Conservation (phyloP, 768 basidiomycete species). For the Cystobasidium ongulense region DNA sequence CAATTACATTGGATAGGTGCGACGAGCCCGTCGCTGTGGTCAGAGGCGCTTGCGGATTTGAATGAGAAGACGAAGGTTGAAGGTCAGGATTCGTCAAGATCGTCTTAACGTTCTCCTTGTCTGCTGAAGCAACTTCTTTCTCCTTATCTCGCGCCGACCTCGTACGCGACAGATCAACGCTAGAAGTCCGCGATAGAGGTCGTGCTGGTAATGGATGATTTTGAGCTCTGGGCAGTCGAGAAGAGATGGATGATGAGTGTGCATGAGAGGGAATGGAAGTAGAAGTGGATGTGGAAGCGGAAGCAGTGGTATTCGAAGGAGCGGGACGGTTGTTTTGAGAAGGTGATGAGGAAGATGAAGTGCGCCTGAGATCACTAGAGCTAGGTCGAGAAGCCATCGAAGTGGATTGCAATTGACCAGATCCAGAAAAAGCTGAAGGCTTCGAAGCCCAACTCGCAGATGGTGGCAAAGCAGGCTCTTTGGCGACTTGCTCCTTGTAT, state of each 20-base stretch:
- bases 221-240: slow-evolving; percentile 35
- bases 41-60: neutral
- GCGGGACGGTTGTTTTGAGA: neutral
- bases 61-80: neutral
- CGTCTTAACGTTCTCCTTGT: neutral
- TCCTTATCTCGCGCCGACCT: neutral
- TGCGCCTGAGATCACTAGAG: slow-evolving; percentile 24
- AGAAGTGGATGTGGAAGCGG: neutral
- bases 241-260: slow-evolving; percentile 28
- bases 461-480: slow-evolving; percentile 7
- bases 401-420: slow-evolving; percentile 33
- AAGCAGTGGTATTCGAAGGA: neutral
- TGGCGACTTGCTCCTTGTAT: slow-evolving; percentile 11
- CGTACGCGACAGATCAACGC: neutral
- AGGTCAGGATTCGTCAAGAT: neutral
- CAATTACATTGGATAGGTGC: neutral
- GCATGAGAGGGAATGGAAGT: neutral
- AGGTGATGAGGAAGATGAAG: slow-evolving; percentile 27
- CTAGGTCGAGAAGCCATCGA: slow-evolving; percentile 34
- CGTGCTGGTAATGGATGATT: slow-evolving; percentile 37
- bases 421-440: slow-evolving; percentile 25
- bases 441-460: slow-evolving; percentile 23
- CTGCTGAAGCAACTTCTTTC: neutral
- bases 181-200: slow-evolving; percentile 26
- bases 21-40: neutral